Conservation (phyloP, 345 rosid species). For the Pugionium dolabratum region DNA sequence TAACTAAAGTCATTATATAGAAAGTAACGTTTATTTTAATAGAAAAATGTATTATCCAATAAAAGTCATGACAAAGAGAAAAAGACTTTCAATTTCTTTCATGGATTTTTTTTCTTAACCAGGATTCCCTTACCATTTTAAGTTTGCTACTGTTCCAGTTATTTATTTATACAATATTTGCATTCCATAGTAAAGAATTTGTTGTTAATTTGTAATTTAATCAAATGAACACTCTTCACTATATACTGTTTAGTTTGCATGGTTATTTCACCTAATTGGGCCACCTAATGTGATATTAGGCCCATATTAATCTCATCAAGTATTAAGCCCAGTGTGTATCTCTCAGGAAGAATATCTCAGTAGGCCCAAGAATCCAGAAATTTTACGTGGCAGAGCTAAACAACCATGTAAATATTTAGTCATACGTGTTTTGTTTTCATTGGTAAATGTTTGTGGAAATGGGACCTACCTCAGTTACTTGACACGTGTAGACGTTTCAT, state of each 20-base stretch:
- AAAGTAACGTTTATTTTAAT: no score
- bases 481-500: conserved; percentile 49
- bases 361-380: conserved; percentile 11
- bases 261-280: not conserved
- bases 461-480: not conserved
- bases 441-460: not conserved
- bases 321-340: no score
- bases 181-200: no score
- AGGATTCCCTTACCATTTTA: not conserved
- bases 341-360: no score
- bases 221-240: no score
- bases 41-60: no score
- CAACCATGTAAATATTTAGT: conserved; percentile 17
- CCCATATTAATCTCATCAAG: not conserved
- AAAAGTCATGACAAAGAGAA: no score
- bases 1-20: no score
- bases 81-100: not conserved
- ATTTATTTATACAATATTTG: no score
- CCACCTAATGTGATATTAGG: not conserved
- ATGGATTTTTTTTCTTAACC: conserved; percentile 2
- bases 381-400: conserved; percentile 32
- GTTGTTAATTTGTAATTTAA: no score
- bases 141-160: not conserved
- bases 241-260: no score
- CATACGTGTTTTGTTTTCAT: conserved; percentile 31